Evolutionary conservation across 306 rosid species (phyloP).

Genomic region (Fragaria ananassa): DNA sequence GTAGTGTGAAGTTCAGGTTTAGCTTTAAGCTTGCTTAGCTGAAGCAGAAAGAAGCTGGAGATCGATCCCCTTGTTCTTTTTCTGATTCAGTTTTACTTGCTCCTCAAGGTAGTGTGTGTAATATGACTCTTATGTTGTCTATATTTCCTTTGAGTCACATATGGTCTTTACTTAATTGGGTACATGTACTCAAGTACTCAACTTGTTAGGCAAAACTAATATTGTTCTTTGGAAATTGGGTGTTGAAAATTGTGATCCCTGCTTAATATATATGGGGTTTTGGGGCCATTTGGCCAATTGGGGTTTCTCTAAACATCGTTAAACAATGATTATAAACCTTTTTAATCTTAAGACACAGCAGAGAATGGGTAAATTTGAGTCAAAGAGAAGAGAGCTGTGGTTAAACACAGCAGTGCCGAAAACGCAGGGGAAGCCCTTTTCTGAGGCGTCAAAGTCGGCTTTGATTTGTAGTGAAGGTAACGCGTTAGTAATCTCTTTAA

Average conservation of each 20-base stretch:
- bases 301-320: background rate
- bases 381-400: background rate
- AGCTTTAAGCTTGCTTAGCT: slow-evolving; percentile 47
- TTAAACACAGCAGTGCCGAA: slow-evolving; percentile 44
- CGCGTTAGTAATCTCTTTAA: slow-evolving; percentile 29
- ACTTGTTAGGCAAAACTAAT: no score
- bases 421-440: slow-evolving; percentile 56
- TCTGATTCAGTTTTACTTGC: slow-evolving; percentile 31
- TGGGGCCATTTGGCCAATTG: background rate
- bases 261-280: background rate
- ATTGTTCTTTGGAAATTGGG: slow-evolving; percentile 10
- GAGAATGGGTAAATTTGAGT: background rate
- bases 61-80: slow-evolving; percentile 13
- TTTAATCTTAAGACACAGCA: background rate
- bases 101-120: slow-evolving; percentile 27
- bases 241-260: slow-evolving; percentile 25
- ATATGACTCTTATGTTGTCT: slow-evolving; percentile 16
- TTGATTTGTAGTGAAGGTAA: slow-evolving; percentile 34
- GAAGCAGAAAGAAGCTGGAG: slow-evolving; percentile 48
- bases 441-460: slow-evolving; percentile 60
- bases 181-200: background rate
- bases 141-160: slow-evolving; percentile 13
- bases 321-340: background rate
- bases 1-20: slow-evolving; percentile 24
- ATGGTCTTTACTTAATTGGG: background rate